Conservation (phyloP, 2,329 filamentous ascomycete genomes). For the Aspergillus thermomutatus region DNA sequence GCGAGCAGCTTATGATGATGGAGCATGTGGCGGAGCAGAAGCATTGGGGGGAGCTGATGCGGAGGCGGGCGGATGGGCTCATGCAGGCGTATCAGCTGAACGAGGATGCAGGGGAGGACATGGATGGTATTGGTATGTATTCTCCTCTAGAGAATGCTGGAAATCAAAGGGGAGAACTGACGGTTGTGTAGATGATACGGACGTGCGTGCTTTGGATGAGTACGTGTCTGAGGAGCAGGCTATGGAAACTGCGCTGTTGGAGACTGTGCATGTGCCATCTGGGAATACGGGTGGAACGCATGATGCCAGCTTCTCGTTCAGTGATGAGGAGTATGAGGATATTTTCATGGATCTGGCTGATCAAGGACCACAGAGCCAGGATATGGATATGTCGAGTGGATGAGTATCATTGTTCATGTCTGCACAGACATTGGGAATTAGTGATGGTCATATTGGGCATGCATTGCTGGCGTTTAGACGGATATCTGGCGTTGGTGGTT, state of each 20-base stretch:
- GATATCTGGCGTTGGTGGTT: neutral
- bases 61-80: slow-evolving; percentile 27
- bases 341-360: slow-evolving; percentile 64
- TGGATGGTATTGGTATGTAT: slow-evolving; percentile 24
- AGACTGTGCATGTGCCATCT: slow-evolving; percentile 8
- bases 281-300: slow-evolving; percentile 4
- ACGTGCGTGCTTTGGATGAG: slow-evolving; percentile 32
- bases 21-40: slow-evolving; percentile 39
- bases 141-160: neutral
- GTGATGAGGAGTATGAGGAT: slow-evolving; percentile 60
- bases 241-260: slow-evolving; percentile 28
- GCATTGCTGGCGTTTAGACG: slow-evolving; percentile 1
- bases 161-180: neutral
- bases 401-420: neutral
- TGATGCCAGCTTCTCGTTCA: slow-evolving; percentile 21
- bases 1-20: slow-evolving; percentile 43
- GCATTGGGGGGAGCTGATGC: slow-evolving; percentile 39
- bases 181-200: slow-evolving; percentile 20
- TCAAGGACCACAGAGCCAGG: slow-evolving; percentile 31
- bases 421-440: neutral
- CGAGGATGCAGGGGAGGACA: slow-evolving; percentile 21
- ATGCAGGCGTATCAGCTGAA: slow-evolving; percentile 12
- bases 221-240: slow-evolving; percentile 34
- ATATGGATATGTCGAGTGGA: slow-evolving; percentile 39
- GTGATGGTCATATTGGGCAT: neutral